Evolutionary conservation across 2,329 filamentous ascomycete genomes (phyloP), one percentile per base, ranked within the genome.

Genomic region (Ascochyta clinopodiicola): DNA sequence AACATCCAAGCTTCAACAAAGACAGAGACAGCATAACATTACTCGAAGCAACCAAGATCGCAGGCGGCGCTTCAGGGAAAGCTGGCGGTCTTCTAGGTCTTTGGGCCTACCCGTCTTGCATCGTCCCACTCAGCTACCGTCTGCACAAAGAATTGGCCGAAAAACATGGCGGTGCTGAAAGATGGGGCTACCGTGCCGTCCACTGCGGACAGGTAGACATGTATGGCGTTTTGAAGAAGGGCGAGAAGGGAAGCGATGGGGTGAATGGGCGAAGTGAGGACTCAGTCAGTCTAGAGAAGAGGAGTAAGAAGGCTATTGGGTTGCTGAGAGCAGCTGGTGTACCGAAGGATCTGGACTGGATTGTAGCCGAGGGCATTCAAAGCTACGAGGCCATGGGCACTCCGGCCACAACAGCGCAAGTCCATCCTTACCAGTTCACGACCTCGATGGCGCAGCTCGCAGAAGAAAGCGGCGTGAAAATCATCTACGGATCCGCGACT

Each of bases 41-140:
- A 27, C 82, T 98, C 50, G 95, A 99, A 80, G 92, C 95, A 0
- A 87, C 87, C 3, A 83, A 87, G 39, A 88, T 98, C 61, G 95
- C 95, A 6, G 86, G 91, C n/a, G 94, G 91, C 22, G 94, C 95
- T 34, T 96, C 92, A 8, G 95, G 95, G 36, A 98, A 97, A 78
- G 94, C 95, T 0, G 95, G 95, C 15, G 95, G 95, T 1, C 82
- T 99, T 4, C 83, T 99, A 21, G 95, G 88, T 1, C 81, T 93
- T 15, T 98, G 94, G 92, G 95, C 94, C 0, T 97, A 96, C 70
- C 95, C 95, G 0, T 81, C 81, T 53, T 88, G 85, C 67, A 86
- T 98, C 35, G 94, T 97, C 0, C 91, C 91, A 0, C 80, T 98
- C 37, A 96, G 91, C 54, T 98, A 92, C 76, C 84, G 83, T 43